Conservation (phyloP, 2,329 filamentous ascomycete genomes). For the Diaporthe helianthi region DNA sequence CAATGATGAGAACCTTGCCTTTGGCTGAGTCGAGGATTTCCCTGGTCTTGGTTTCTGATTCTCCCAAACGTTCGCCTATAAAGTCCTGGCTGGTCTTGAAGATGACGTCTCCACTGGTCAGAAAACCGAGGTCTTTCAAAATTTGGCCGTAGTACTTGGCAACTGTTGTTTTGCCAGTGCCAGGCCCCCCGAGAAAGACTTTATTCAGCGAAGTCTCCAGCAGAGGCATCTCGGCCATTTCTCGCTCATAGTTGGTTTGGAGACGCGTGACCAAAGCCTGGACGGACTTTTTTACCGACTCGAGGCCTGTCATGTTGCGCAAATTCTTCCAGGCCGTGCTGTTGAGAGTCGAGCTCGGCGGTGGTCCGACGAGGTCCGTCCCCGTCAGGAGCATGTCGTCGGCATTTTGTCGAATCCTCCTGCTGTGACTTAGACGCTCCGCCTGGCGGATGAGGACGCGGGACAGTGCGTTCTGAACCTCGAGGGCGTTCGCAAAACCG, state of each 20-base stretch:
- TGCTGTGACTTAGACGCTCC: neutral
- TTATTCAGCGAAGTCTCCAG: neutral
- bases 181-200: neutral
- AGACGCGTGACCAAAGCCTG: neutral
- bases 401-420: neutral
- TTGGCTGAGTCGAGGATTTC: neutral
- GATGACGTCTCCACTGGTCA: neutral
- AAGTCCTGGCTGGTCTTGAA: neutral
- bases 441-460: neutral
- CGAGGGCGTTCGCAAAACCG: neutral
- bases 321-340: neutral
- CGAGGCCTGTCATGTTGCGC: neutral
- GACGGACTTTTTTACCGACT: neutral
- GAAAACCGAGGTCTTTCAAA: neutral
- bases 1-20: neutral
- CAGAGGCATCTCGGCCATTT: neutral
- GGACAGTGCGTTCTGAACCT: neutral
- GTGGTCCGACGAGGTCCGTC: neutral
- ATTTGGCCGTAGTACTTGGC: neutral
- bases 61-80: fast-evolving
- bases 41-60: neutral
- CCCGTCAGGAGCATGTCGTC: neutral
- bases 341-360: neutral
- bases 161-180: neutral
- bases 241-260: neutral